Base-by-base conservation (phyloP, 345 rosid species). In the Abelmoschus esculentus region DNA sequence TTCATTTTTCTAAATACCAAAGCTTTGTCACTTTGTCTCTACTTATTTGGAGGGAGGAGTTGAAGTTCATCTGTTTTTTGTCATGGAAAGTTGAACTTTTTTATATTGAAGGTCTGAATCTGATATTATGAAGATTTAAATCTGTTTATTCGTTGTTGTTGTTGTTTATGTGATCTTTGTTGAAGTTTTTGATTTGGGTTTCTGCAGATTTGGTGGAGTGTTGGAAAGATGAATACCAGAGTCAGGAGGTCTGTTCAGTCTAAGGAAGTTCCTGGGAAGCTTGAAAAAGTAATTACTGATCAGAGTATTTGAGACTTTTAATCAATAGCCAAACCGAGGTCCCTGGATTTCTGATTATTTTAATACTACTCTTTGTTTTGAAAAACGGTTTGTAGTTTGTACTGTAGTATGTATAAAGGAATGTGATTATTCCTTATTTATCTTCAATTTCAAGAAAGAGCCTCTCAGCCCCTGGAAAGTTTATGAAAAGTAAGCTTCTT, bases 241-340 rank as follows among this genome's bases (percentile, higher is more conserved):
- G 76, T n/a, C 52, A 74, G 81, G 56, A 46, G 73, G 18, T 50
- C 74, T 15, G 73, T 61, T 42, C 82, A 81, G 42, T 67, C 83
- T 29, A 67, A 56, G 73, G 72, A 72, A 59, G 73, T 69, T 79
- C 75, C 72, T 10, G 4, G 46, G 74, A 82, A 76, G 78, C 80
- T 44, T 82, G 84, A 73, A 32, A 78, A 84, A 73, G 88, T 81
- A 81, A 75, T 76, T 69, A 47, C n/a, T 75, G 53, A 61, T 72
- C 61, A 64, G 75, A 58, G 73, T 40, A 8, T 40, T 40, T 44
- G 26, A 65, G 59, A 56, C 65, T 11, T 56, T 50, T 73, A 49
- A 12, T 46, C 50, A 12, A 46, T 46, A n/a, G 15, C 50, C 15
- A 12, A 46, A 46, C 50, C 10, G 50, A 10, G n/a, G n/a, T 46